Evolutionary conservation across 257 asterid species (phyloP).

Genomic region (Solanum commersonii): DNA sequence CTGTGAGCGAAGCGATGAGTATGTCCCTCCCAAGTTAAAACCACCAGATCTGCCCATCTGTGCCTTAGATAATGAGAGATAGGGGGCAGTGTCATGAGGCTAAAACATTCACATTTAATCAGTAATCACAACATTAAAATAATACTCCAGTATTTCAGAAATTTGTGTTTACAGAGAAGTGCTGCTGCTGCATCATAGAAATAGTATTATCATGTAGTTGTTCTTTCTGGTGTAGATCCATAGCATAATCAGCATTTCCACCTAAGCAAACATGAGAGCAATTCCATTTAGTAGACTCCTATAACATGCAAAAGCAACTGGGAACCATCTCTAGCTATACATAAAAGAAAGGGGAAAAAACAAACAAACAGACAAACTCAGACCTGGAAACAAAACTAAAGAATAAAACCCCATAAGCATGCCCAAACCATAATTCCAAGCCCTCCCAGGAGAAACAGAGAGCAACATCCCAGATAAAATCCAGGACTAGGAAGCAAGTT

Average conservation of each 20-base stretch:
- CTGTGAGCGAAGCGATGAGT: conserved; percentile 81
- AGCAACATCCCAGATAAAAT: neutral
- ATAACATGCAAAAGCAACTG: neutral
- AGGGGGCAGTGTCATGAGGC: neutral
- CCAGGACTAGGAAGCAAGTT: neutral
- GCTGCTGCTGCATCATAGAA: conserved; percentile 93
- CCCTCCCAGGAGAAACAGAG: neutral
- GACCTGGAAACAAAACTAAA: neutral
- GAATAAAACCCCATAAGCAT: neutral
- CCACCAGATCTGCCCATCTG: conserved; percentile 98
- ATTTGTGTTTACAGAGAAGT: conserved; percentile 57
- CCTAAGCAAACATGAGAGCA: conserved; percentile 33
- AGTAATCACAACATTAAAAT: neutral
- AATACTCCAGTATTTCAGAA: neutral
- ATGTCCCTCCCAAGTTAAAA: conserved; percentile 80
- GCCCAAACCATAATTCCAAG: neutral
- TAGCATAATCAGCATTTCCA: conserved; percentile 68
- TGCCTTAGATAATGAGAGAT: conserved; percentile 14
- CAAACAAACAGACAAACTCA: neutral
- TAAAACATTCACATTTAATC: neutral
- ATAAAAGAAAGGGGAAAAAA: neutral
- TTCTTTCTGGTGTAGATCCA: conserved; percentile 91
- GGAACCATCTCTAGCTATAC: neutral
- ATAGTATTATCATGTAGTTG: conserved; percentile 69
- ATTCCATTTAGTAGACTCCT: neutral